These are phyloP conservation scores for Teratosphaeria destructans DNA, from an alignment of 2,329 filamentous ascomycete species.

Conservation along the genomic window DNA sequence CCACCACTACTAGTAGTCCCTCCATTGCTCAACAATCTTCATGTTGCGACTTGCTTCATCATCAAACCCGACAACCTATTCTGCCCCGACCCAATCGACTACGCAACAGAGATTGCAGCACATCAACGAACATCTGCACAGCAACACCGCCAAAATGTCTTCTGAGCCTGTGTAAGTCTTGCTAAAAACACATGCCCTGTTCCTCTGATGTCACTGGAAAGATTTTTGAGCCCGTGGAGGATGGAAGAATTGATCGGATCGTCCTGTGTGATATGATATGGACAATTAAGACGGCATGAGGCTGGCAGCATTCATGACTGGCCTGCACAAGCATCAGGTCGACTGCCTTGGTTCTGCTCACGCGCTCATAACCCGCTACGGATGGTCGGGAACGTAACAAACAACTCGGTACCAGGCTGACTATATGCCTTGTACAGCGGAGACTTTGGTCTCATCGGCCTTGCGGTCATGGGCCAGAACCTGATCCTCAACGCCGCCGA, in stretches of 20 bases:
- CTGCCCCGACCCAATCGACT: neutral
- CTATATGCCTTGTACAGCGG: slow-evolving; percentile 26
- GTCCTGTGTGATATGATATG: neutral
- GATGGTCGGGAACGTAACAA: neutral
- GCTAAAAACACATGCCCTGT: neutral
- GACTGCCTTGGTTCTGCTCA: neutral
- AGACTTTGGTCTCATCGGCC: slow-evolving; percentile 45
- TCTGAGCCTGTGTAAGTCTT: slow-evolving; percentile 21
- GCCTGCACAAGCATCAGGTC: neutral
- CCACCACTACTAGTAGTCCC: neutral
- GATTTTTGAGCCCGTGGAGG: slow-evolving; percentile 1
- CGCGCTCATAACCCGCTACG: neutral
- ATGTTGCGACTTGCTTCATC: neutral
- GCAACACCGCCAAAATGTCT: slow-evolving; percentile 16
- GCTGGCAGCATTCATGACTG: neutral
- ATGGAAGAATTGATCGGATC: neutral
- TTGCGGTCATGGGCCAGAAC: slow-evolving; percentile 45
- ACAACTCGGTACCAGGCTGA: slow-evolving; percentile 7
- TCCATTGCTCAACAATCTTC: neutral
- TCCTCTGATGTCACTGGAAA: slow-evolving; percentile 3
- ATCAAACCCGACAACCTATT: neutral
- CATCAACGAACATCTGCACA: slow-evolving; percentile 11
- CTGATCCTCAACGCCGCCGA: slow-evolving; percentile 46
- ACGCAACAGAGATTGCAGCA: slow-evolving; percentile 8
- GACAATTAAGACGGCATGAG: neutral